A percentile compares a stretch with the other conserved stretches of the same genome.
These are phyloP conservation scores for Halteria grandinella DNA, from an alignment of 73 alveolate species.

Conservation along the genomic window DNA sequence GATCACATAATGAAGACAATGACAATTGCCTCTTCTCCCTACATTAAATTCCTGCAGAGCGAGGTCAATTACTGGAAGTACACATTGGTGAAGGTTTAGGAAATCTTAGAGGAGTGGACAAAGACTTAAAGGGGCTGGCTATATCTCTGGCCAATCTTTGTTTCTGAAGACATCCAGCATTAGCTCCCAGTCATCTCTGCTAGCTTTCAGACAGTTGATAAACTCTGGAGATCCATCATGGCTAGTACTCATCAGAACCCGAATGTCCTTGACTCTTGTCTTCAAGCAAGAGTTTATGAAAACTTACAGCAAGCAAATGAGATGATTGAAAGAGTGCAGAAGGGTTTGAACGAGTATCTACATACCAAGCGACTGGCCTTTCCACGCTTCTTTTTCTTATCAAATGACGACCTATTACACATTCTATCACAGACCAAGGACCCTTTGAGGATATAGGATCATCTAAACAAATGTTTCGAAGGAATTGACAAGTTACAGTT, in stretches of 20 bases:
- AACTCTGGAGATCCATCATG: conserved; percentile 92
- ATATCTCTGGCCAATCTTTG: conserved; percentile 89
- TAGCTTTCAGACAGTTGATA: conserved; percentile 89
- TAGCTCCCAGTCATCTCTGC: conserved; percentile 91
- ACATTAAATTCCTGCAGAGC: conserved; percentile 84
- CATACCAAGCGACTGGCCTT: conserved; percentile 89
- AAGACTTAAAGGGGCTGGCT: conserved; percentile 88
- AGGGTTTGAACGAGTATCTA: conserved; percentile 81
- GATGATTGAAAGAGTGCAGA: conserved; percentile 88
- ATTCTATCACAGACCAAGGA: conserved; percentile 85
- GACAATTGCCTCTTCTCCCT: conserved; percentile 91
- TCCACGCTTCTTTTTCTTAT: conserved; percentile 88
- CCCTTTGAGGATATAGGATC: conserved; percentile 82
- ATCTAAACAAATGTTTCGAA: conserved; percentile 83
- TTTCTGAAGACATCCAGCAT: conserved; percentile 86
- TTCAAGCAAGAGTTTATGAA: conserved; percentile 84
- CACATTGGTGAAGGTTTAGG: conserved; percentile 87
- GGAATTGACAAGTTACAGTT: conserved; percentile 79
- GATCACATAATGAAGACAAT: conserved; percentile 89
- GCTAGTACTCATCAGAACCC: conserved; percentile 83
- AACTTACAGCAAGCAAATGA: conserved; percentile 84
- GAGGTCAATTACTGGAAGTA: conserved; percentile 86
- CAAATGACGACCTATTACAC: conserved; percentile 82
- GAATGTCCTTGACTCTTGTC: conserved; percentile 87
- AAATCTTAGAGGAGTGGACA: conserved; percentile 93